Base-by-base conservation (phyloP, 306 rosid species). In the Glycine tomentella region DNA sequence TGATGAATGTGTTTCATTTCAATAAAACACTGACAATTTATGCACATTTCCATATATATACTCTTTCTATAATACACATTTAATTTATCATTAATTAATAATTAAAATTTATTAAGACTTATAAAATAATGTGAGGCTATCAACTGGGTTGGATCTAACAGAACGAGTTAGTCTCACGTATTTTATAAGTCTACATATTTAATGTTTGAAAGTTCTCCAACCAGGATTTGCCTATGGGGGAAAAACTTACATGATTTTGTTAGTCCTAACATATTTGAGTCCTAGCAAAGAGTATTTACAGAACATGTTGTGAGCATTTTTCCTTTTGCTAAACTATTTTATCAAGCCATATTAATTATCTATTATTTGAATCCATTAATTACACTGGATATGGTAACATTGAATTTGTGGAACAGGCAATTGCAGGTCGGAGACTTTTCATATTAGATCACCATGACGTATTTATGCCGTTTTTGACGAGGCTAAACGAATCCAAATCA, bases 381-480 rank as follows among this genome's bases (percentile, higher is more conserved):
- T 6, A 65, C 40, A n/a, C 7, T 5, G 3, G 3, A 58, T 5
- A 12, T 38, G 49, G 14, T 65, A 14, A 33, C 48, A n/a, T 40
- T 40, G 53, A 3, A 63, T 20, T 63, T 33, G 16, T 67, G 53
- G 52, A 42, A 16, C 78, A 94, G 97, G 98, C 92, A 66, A 68
- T 92, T 20, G 6, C 15, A 10, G 38, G 40, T 8, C 76, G 78
- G 25, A 88, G 51, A 44, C 8, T 94, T 11, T 94, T 82, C 88
- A 82, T 88, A 70, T 52, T 92, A 45, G 93, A 94, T 78, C 90
- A 94, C 81, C 92, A 90, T 66, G 98, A 94, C 34, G 4, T 89
- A 3, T 12, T 89, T 9, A 83, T 94, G 85, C 93, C 90, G 2
- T 94, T 73, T 76, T 56, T 92, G 66, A 78, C 87, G 77, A 71